These are phyloP conservation scores for Nannochloropsis salina DNA, from an alignment of 108 stramenopile species.

Conservation along the genomic window DNA sequence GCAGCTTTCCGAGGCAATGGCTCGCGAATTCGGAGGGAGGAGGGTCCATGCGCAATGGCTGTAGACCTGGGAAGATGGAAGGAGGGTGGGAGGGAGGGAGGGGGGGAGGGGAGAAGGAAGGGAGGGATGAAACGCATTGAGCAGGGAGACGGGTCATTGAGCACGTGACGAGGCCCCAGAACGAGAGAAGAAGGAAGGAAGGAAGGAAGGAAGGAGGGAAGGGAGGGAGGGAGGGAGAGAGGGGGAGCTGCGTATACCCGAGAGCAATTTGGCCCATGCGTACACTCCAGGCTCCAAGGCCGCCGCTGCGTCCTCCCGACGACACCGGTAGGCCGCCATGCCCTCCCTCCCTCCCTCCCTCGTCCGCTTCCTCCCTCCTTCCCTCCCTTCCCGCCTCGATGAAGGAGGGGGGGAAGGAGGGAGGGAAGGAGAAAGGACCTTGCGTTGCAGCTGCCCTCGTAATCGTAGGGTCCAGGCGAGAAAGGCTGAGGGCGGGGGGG, in stretches of 20 bases:
- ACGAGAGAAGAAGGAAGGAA: not conserved
- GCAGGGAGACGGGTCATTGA: too few relatives aligned
- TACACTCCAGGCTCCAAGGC: not conserved
- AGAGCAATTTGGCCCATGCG: not conserved
- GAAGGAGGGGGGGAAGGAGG: not conserved
- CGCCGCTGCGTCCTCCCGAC: not conserved
- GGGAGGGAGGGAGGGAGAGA: not conserved
- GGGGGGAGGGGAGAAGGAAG: conserved; percentile 8
- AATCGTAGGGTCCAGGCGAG: not conserved
- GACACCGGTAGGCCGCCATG: not conserved
- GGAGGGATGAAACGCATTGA: not conserved
- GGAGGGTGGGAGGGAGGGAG: not conserved
- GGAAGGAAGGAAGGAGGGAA: not conserved
- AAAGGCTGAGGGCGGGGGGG: not conserved
- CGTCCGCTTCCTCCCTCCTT: too few relatives aligned
- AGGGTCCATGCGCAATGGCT: not conserved
- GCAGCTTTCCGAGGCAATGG: not conserved
- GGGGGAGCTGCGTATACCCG: not conserved
- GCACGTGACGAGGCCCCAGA: too few relatives aligned
- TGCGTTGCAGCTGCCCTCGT: not conserved
- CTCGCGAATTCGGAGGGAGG: not conserved
- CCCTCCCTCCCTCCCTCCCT: not conserved
- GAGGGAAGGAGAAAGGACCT: not conserved
- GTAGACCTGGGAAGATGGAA: not conserved
- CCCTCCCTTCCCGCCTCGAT: not conserved